These are phyloP conservation scores for Fusarium solani-melongenae DNA, from an alignment of 2,329 filamentous ascomycete genomes.

Conservation along the genomic window DNA sequence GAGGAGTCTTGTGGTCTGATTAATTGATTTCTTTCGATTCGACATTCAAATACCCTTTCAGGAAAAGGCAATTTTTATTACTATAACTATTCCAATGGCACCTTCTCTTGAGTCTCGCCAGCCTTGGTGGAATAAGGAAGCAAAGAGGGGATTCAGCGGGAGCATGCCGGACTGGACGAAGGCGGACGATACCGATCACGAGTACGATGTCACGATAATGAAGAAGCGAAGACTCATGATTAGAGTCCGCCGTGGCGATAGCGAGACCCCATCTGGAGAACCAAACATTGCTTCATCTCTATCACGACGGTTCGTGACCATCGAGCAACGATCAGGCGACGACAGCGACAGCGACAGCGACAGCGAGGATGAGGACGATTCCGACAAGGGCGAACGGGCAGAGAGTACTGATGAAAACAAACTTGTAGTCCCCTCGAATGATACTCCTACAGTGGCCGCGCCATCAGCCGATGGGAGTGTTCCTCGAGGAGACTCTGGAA, in stretches of 20 bases:
- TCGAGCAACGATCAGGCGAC: slow-evolving; percentile 1
- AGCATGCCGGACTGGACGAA: slow-evolving; percentile 42
- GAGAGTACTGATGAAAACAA: neutral
- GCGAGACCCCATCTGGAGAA: slow-evolving; percentile 5
- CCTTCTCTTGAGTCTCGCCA: slow-evolving; percentile 18
- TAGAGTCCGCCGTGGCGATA: slow-evolving; percentile 17
- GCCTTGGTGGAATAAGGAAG: slow-evolving; percentile 33
- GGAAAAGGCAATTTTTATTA: neutral
- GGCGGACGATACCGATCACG: slow-evolving; percentile 40
- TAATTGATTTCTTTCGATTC: slow-evolving; percentile 2
- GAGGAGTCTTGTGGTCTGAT: slow-evolving; percentile 9
- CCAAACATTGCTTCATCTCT: slow-evolving; percentile 14
- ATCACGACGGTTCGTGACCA: neutral
- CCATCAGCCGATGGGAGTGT: slow-evolving; percentile 24
- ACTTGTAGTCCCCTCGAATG: neutral
- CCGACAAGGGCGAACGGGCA: neutral
- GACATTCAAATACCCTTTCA: neutral
- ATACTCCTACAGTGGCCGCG: slow-evolving; percentile 15
- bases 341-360: slow-evolving; percentile 13
- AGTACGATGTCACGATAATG: slow-evolving; percentile 31
- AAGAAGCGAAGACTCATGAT: slow-evolving; percentile 21
- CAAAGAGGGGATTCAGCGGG: slow-evolving; percentile 26
- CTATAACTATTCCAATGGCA: slow-evolving; percentile 19
- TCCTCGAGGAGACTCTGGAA: slow-evolving; percentile 3
- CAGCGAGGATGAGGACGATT: neutral